Percentiles rank a stretch among this genome's conserved stretches.
Evolutionary conservation across 495 filamentous ascomycete genomes (phyloP).

Genomic region (Talaromyces ruber): DNA sequence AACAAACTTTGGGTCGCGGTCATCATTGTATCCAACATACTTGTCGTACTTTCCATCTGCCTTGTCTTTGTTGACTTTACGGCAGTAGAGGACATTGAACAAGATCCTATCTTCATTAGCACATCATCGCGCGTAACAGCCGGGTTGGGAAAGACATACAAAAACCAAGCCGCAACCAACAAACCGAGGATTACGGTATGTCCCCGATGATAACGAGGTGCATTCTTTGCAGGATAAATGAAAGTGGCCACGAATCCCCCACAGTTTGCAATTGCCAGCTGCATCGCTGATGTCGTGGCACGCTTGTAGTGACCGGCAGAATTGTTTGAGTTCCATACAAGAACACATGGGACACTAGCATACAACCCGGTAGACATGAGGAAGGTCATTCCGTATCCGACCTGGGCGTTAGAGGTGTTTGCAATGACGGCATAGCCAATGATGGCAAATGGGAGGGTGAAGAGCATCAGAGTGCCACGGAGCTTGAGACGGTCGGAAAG

Average conservation of each 20-base stretch:
- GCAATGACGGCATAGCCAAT: slow-evolving; percentile 42
- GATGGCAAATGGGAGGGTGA: slow-evolving; percentile 39
- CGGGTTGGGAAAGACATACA: slow-evolving; percentile 38
- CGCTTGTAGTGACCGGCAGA: slow-evolving; percentile 56
- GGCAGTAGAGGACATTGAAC: slow-evolving; percentile 55
- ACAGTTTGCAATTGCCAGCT: slow-evolving; percentile 48
- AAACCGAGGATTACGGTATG: slow-evolving; percentile 53
- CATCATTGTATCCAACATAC: slow-evolving; percentile 51
- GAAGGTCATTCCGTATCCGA: slow-evolving; percentile 49
- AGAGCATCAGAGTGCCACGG: slow-evolving; percentile 38
- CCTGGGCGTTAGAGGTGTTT: slow-evolving; percentile 25
- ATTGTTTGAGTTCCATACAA: slow-evolving; percentile 52
- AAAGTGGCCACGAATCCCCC: slow-evolving; percentile 53
- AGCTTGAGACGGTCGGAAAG: slow-evolving; percentile 37
- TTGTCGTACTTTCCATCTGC: slow-evolving; percentile 50
- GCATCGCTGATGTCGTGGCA: slow-evolving; percentile 44
- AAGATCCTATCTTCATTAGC: slow-evolving; percentile 37
- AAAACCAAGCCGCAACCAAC: slow-evolving; percentile 52
- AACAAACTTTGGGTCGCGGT: slow-evolving; percentile 54
- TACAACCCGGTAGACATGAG: slow-evolving; percentile 44
- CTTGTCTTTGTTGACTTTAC: slow-evolving; percentile 60
- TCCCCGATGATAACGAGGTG: slow-evolving; percentile 38
- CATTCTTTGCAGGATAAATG: slow-evolving; percentile 46
- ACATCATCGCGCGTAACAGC: background rate
- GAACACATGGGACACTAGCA: slow-evolving; percentile 36